These are phyloP conservation scores for Penicillium sp. DNA, from an alignment of 2,329 filamentous ascomycete genomes.

Conservation along the genomic window DNA sequence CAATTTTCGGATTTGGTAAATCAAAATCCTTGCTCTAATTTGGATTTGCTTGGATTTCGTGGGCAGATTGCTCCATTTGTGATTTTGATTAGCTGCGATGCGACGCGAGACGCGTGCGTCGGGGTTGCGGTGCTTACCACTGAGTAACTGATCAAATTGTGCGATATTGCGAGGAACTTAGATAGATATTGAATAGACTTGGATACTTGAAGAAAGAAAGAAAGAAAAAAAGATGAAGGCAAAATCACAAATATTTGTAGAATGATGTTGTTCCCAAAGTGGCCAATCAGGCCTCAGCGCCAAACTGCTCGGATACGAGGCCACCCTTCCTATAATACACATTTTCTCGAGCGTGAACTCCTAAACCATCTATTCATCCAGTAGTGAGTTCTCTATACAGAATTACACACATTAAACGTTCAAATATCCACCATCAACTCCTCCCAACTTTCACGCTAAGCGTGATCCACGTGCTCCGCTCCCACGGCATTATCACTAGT, in stretches of 20 bases:
- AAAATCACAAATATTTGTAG: conserved; percentile 41
- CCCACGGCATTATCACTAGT: conserved; percentile 4
- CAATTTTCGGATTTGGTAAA: too few relatives aligned
- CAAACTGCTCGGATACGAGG: not conserved
- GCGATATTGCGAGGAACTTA: too few relatives aligned
- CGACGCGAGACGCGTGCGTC: conserved; percentile 17
- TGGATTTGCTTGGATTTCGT: conserved; percentile 28
- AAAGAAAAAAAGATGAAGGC: not conserved
- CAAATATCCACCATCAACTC: not conserved
- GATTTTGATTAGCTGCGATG: conserved; percentile 1
- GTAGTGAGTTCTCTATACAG: not conserved
- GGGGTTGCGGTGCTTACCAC: conserved; percentile 4
- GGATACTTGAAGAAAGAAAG: not conserved
- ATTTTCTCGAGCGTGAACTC: not conserved
- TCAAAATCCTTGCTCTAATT: too few relatives aligned
- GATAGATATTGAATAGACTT: not conserved
- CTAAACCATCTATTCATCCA: not conserved
- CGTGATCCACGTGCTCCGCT: conserved; percentile 21
- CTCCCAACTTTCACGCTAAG: conserved; percentile 1
- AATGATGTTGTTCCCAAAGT: conserved; percentile 38
- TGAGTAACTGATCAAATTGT: not conserved
- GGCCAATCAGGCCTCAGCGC: conserved; percentile 22
- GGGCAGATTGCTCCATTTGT: not conserved
- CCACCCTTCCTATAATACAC: too few relatives aligned
- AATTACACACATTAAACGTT: not conserved